These are phyloP conservation scores for Triangularia setosa DNA, from an alignment of 2,329 filamentous ascomycete genomes.

Conservation along the genomic window DNA sequence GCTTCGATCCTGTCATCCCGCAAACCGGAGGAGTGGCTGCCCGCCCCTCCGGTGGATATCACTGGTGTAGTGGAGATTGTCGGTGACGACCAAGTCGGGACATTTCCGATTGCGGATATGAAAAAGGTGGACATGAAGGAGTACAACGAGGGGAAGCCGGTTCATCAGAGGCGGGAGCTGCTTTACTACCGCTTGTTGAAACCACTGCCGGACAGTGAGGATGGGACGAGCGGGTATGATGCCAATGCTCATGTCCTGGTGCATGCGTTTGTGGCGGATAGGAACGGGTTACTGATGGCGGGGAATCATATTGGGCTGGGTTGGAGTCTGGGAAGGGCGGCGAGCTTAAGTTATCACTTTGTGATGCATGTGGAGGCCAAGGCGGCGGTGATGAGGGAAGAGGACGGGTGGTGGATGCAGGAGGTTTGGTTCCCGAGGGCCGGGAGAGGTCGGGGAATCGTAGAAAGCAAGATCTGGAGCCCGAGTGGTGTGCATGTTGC, in stretches of 20 bases:
- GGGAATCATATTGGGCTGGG: constrained; percentile 48
- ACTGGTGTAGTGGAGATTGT: constrained; percentile 36
- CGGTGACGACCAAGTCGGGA: constrained; percentile 37
- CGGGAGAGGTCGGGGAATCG: constrained; percentile 43
- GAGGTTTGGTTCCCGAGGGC: constrained; percentile 48
- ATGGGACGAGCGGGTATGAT: constrained; percentile 19
- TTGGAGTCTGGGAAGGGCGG: constrained; percentile 37
- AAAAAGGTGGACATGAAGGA: constrained; percentile 50
- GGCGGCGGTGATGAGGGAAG: constrained; percentile 42
- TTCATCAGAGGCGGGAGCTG: constrained; percentile 46
- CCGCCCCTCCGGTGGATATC: constrained; percentile 45
- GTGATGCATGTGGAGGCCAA: constrained; percentile 49
- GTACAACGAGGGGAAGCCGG: constrained; percentile 40
- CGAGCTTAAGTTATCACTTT: constrained; percentile 49
- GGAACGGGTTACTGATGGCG: constrained; percentile 52
- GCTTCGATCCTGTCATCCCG: constrained; percentile 37
- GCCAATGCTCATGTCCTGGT: constrained; percentile 44
- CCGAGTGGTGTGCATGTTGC: constrained; percentile 50
- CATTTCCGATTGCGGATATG: constrained; percentile 50
- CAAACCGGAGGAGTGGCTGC: constrained; percentile 41
- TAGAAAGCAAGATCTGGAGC: constrained; percentile 52
- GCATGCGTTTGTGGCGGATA: constrained; percentile 50
- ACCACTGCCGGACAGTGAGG: constrained; percentile 35
- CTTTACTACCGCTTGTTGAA: constrained; percentile 46
- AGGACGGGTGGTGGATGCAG: constrained; percentile 50